Percentiles rank a stretch among this genome's conserved stretches.
phyloP scores from a whole-genome alignment of 164 flowering plant species.

The Vitis rupestris region DNA sequence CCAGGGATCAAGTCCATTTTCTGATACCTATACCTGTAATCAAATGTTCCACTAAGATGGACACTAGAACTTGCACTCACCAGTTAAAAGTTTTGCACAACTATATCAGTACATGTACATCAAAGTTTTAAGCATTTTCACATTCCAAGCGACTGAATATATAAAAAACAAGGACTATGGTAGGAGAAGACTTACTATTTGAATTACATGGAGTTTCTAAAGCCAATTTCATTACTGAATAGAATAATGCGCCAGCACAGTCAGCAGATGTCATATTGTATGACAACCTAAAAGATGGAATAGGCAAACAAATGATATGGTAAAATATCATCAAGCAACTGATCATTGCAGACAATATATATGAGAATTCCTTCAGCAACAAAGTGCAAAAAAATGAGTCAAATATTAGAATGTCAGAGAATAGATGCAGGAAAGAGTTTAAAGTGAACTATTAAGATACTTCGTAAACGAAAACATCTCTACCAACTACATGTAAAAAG shows the following conservation, averaged over 20 bases:
- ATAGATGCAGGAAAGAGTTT: neutral
- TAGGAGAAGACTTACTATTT: conserved; percentile 33
- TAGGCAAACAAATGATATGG: neutral
- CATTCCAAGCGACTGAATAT: too few species aligned
- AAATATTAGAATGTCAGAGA: neutral
- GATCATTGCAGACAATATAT: neutral
- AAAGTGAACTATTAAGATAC: neutral
- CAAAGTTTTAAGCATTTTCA: too few species aligned
- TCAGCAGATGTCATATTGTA: conserved; percentile 66
- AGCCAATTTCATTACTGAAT: conserved; percentile 79
- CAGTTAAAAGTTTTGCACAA: too few species aligned
- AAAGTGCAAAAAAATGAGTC: neutral
- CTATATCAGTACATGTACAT: too few species aligned
- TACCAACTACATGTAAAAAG: too few species aligned
- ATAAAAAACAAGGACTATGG: conserved; percentile 4
- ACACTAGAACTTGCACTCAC: too few species aligned
- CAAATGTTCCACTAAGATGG: too few species aligned
- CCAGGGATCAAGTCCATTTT: too few species aligned
- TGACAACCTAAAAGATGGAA: conserved; percentile 55
- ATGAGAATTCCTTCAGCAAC: too few species aligned
- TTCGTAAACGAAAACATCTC: too few species aligned
- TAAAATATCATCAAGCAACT: neutral
- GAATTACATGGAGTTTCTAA: conserved; percentile 52
- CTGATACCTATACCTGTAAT: too few species aligned
- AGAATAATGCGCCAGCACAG: conserved; percentile 88